phyloP scores from a whole-genome alignment of 495 filamentous ascomycete genomes.

The Alectoria sarmentosa region DNA sequence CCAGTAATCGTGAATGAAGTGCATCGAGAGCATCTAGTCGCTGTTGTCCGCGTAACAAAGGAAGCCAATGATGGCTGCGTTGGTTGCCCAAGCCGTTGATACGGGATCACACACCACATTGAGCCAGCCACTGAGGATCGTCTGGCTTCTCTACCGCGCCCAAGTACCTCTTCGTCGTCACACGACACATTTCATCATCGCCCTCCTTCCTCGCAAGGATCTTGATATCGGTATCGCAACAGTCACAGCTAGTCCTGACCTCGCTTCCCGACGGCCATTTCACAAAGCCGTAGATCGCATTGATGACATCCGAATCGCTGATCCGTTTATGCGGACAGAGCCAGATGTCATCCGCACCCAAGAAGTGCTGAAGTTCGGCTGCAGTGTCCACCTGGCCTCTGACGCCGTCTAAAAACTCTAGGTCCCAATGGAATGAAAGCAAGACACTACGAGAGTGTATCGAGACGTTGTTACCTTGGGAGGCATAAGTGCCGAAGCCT shows the following conservation, averaged over 20 bases:
- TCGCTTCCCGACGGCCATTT: neutral
- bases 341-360: conserved; percentile 1
- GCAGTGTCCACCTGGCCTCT: conserved; percentile 3
- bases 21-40: too few relatives aligned
- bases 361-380: conserved; percentile 3
- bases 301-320: conserved; percentile 8
- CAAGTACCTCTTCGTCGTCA: conserved; percentile 4
- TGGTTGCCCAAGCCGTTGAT: too few relatives aligned
- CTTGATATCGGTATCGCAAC: neutral
- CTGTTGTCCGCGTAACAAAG: too few relatives aligned
- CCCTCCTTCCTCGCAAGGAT: conserved; percentile 5
- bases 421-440: conserved; percentile 13
- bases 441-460: neutral
- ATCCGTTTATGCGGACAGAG: conserved; percentile 13
- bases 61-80: too few relatives aligned
- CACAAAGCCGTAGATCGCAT: conserved; percentile 7
- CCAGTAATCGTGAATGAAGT: too few relatives aligned
- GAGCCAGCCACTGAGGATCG: conserved; percentile 4
- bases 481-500: conserved; percentile 10
- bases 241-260: neutral
- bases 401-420: neutral
- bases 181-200: conserved; percentile 2
- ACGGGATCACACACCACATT: neutral
- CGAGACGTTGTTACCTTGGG: neutral
- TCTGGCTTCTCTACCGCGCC: neutral